Conservation (phyloP, 2,329 filamentous ascomycete genomes). For the Sclerotinia spermophila region DNA sequence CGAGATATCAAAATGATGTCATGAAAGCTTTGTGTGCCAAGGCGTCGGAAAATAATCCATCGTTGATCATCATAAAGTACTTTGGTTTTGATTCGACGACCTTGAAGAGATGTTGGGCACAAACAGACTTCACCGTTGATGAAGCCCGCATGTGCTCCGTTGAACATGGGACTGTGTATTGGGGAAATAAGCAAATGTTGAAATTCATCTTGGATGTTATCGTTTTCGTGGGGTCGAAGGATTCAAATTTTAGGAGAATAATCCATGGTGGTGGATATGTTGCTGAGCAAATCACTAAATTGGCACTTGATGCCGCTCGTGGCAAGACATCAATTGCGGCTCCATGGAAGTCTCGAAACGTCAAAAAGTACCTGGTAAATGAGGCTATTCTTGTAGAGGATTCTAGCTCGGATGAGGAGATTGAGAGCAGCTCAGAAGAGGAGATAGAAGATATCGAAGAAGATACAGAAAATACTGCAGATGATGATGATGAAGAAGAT, state of each 20-base stretch:
- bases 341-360: constrained; percentile 1
- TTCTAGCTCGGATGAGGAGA: neutral
- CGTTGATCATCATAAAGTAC: neutral
- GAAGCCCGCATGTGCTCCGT: neutral
- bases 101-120: neutral
- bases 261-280: neutral
- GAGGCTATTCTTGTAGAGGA: neutral
- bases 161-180: neutral
- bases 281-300: neutral
- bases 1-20: neutral
- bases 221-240: neutral
- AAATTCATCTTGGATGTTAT: constrained; percentile 17
- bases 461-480: constrained; percentile 53
- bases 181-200: constrained; percentile 17
- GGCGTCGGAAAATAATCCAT: neutral
- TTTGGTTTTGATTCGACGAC: neutral
- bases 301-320: neutral
- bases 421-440: neutral
- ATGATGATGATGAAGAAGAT: constrained; percentile 70
- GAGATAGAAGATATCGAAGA: neutral
- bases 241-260: neutral
- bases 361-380: neutral
- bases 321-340: neutral
- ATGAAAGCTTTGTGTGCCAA: neutral
- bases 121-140: neutral